Conservation (phyloP, 1,284 basidiomycete genomes). For the Sporisorium iseilematis-ciliati region DNA sequence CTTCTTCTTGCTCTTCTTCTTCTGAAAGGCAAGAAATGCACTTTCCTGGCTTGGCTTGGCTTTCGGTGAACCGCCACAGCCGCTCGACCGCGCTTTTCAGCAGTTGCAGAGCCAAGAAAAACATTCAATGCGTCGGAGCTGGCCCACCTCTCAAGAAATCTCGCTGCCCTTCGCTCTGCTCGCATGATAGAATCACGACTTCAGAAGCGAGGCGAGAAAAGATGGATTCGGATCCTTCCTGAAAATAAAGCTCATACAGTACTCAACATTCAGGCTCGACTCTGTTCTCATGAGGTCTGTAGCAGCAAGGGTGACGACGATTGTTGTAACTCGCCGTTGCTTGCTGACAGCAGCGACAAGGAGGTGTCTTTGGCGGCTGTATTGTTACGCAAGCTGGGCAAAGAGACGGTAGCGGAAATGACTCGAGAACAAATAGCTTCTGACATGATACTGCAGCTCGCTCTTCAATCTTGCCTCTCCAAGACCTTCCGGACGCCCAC, state of each 20-base stretch:
- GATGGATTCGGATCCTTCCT: too few species aligned
- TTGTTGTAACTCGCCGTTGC: too few species aligned
- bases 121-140: slow-evolving; percentile 16
- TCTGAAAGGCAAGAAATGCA: background rate
- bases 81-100: background rate
- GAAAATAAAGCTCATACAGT: too few species aligned
- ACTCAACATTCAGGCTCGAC: too few species aligned
- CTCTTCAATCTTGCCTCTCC: background rate
- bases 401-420: background rate
- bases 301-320: too few species aligned
- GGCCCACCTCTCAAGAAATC: background rate
- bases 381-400: background rate
- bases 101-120: slow-evolving; percentile 34
- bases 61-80: slow-evolving; percentile 43
- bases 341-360: too few species aligned
- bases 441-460: slow-evolving; percentile 19
- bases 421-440: slow-evolving; percentile 15
- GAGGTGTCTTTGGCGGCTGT: too few species aligned
- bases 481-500: background rate
- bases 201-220: background rate
- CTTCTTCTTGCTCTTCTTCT: background rate
- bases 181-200: slow-evolving; percentile 16
- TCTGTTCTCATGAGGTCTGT: too few species aligned
- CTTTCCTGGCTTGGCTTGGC: background rate
- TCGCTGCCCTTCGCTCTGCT: background rate